These are phyloP conservation scores for Discostella pseudostelligera DNA, from an alignment of 108 stramenopile genomes.

Conservation along the genomic window DNA sequence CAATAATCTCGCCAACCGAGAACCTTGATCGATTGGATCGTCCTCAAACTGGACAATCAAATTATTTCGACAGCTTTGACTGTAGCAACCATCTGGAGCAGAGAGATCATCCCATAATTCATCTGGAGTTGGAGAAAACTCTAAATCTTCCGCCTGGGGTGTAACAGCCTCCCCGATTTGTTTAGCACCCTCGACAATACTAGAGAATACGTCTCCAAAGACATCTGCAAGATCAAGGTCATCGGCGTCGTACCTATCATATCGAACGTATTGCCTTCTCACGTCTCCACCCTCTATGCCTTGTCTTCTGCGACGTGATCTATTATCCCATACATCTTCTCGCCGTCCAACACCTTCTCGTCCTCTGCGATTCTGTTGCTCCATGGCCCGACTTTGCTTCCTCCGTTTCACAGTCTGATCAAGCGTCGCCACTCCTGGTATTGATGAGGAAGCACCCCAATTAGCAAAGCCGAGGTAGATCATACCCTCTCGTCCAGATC, in stretches of 20 bases:
- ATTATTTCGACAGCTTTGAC: slow-evolving; percentile 58
- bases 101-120: slow-evolving; percentile 71
- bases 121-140: slow-evolving; percentile 76
- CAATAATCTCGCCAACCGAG: slow-evolving; percentile 62
- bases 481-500: slow-evolving; percentile 45
- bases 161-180: slow-evolving; percentile 58
- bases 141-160: slow-evolving; percentile 61
- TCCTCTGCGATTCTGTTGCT: not conserved
- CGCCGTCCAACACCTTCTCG: slow-evolving; percentile 29
- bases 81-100: slow-evolving; percentile 25
- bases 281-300: not conserved
- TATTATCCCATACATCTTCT: slow-evolving; percentile 38
- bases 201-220: slow-evolving; percentile 48
- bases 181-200: slow-evolving; percentile 44
- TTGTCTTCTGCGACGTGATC: slow-evolving; percentile 28
- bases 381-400: not conserved
- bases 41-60: slow-evolving; percentile 84
- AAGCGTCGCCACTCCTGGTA: slow-evolving; percentile 41
- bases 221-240: slow-evolving; percentile 72
- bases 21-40: slow-evolving; percentile 77
- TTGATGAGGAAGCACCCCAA: slow-evolving; percentile 37
- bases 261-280: slow-evolving; percentile 8
- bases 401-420: slow-evolving; percentile 29
- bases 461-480: slow-evolving; percentile 49
- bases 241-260: slow-evolving; percentile 42